Base-by-base conservation (phyloP, 1,284 basidiomycete species). In the Ceratorhiza oryzae-sativae region DNA sequence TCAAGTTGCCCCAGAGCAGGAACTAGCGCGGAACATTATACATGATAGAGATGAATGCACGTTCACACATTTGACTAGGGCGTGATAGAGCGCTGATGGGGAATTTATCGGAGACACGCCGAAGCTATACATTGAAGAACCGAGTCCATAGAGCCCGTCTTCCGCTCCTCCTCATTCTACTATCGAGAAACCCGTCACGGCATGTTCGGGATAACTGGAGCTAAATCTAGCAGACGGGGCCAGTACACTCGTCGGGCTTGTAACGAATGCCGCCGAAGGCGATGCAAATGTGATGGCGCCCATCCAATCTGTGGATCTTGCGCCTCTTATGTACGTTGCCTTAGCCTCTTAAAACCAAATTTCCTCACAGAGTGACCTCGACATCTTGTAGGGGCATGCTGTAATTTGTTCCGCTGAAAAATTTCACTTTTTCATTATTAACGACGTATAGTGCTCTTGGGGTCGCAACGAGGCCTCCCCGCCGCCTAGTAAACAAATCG, bases 401-500 rank as follows among this genome's bases (percentile, higher is more conserved):
- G 60, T 62, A 10, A 53, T 8, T 30, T 32, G 25, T 45, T 8
- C 27, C 18, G 5, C 3, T 25, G 3, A 27, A 13, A 2, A 23
- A 4, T 32, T n/a, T 6, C n/a, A n/a, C 20, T 15, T 25, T 39
- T 6, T 45, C 30, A 1, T 32, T 45, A 25, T 18, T 56, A n/a
- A 49, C 30, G 18, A 34, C 36, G 18, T 42, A 36, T 32, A 62
- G 60, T 62, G 60, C 60, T 18, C 45, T 15, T 62, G 60, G 60
- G 32, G 45, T 13, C 27, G 42, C 5, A 39, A 12, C 18, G 45
- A 49, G 10, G n/a, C n/a, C 18, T 6, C 9, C n/a, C 60, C 45
- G 10, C 60, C 60, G 10, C 27, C 60, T 23, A 62, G 45, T 12
- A 62, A 62, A 23, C 60, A 62, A 23, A 20, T 49, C 25, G 30